Evolutionary conservation across 2,329 filamentous ascomycete species (phyloP), one percentile per base, ranked within the genome.

Genomic region (Aspergillus pseudoterreus): DNA sequence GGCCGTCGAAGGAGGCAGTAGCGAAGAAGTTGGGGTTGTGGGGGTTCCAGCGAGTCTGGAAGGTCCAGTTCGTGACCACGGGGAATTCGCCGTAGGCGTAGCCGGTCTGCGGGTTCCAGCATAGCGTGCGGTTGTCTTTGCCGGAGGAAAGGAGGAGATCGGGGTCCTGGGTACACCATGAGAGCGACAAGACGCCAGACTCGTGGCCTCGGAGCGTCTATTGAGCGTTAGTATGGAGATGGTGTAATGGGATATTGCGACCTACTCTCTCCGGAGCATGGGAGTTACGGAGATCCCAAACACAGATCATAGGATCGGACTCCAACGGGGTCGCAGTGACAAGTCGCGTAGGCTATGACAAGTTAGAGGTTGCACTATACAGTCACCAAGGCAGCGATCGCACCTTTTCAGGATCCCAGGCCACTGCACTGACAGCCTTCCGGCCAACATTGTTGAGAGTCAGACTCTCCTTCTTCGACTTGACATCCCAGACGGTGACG

Each of bases 1-100:
- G 96, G 62, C 95, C 94, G 66, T 99, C 94, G 60, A 97, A 97
- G 2, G 92, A 95, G 9, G 95, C 94, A 15, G 94, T 97, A 15
- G 95, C 95, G 45, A 92, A 90, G 52, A 99, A 79, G 66, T 86
- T 89, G 10, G 94, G 92, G 71, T 99, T 96, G 61, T 89, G 85
- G 27, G 94, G 94, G 70, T 96, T 92, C 81, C 95, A 97, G 56
- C 87, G 83, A 4, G 94, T 96, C 68, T 92, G 86, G 77, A 99
- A 99, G 5, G 92, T 96, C 92, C 94, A 99, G 72, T 97, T 99
- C n/a, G 92, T 96, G 49, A 95, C 92, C 63, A 96, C 90, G 4
- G 92, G 92, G 66, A 97, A 92, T 72, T 97, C 92, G 58, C 95
- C 94, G 57, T 91, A 87, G 11, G 83, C 80, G 67, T 94, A 84